These are phyloP conservation scores for Fusarium ramigenum DNA, from an alignment of 2,329 filamentous ascomycete genomes.

Conservation along the genomic window DNA sequence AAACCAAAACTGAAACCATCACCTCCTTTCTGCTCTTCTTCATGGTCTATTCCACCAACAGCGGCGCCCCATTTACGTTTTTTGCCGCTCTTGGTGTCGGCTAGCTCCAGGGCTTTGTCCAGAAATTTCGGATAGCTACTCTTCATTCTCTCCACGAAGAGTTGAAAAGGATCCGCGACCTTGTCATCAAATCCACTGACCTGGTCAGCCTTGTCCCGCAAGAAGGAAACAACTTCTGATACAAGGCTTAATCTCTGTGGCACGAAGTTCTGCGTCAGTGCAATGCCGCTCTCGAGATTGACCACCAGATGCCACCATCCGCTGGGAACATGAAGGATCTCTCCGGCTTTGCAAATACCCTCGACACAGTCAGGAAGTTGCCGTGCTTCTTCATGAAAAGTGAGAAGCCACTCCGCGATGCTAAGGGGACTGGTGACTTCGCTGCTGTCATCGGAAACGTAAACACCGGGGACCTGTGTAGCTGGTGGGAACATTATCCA, in stretches of 20 bases:
- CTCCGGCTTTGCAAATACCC: slow-evolving; percentile 83
- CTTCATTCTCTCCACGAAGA: slow-evolving; percentile 77
- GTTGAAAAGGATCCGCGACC: slow-evolving; percentile 75
- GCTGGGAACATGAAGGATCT: slow-evolving; percentile 90
- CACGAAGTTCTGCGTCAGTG: slow-evolving; percentile 95
- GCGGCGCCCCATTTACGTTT: slow-evolving; percentile 90
- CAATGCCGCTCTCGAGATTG: slow-evolving; percentile 85
- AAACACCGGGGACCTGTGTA: slow-evolving; percentile 85
- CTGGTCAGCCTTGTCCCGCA: slow-evolving; percentile 84
- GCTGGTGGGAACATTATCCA: slow-evolving; percentile 97
- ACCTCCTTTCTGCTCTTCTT: slow-evolving; percentile 45
- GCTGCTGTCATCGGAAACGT: slow-evolving; percentile 86
- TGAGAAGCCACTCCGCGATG: slow-evolving; percentile 95
- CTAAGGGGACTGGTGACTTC: slow-evolving; percentile 94
- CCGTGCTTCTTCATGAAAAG: slow-evolving; percentile 87
- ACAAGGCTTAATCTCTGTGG: slow-evolving; percentile 71
- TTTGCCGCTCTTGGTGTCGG: slow-evolving; percentile 71
- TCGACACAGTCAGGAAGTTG: slow-evolving; percentile 80
- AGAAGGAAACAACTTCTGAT: slow-evolving; percentile 78
- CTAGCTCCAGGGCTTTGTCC: slow-evolving; percentile 68
- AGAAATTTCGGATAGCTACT: slow-evolving; percentile 73
- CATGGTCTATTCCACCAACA: slow-evolving; percentile 56
- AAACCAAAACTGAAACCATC: slow-evolving; percentile 65
- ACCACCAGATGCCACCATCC: slow-evolving; percentile 98
- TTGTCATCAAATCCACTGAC: slow-evolving; percentile 84